Evolutionary conservation across 805 yeast species (phyloP), one percentile per base, ranked within the genome.

Genomic region (Sugiyamaella americana): DNA sequence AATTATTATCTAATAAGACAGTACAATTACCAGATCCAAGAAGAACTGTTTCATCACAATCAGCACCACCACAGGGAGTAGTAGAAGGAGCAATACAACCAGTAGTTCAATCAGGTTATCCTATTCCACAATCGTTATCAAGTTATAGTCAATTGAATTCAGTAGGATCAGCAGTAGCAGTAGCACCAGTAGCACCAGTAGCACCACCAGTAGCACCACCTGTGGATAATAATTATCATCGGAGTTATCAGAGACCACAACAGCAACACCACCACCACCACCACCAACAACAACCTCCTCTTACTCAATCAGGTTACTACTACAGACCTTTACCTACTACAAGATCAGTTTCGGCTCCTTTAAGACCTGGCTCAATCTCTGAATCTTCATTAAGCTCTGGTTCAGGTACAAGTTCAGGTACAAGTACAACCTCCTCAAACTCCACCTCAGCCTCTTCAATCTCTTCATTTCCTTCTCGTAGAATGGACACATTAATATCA

Each of bases 401-500:
- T 26, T 26, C 32, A 26, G 32, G 32, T 13, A 8, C 32, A 13
- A 26, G 32, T 13, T 26, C 32, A 13, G 5, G 20, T 17, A 35
- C 5, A 8, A 5, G 20, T 5, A 35, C 37, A 10, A 5, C 37
- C 10, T 16, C 37, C 37, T 13, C 37, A 16, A 11, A 18, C 11
- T 18, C 37, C 18, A 17, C 37, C 18, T 35, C 37, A 6, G 18
- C 37, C 20, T 10, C 37, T 6, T 17, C 37, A 5, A 18, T 21
- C 37, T 10, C 20, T 5, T 6, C 37, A 35, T 11, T 35, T 21
- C 37, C 37, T 6, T 35, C 11, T 5, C 37, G 37, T 3, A 42
- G 45, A 42, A 42, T 42, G 45, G 45, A 42, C 45, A 41, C 44
- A 22, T 34, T 29, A 24, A 30, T 26, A 16, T 24, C 46, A 24